Evolutionary conservation across 768 basidiomycete species (phyloP).

Genomic region (Hypholoma fasciculare): DNA sequence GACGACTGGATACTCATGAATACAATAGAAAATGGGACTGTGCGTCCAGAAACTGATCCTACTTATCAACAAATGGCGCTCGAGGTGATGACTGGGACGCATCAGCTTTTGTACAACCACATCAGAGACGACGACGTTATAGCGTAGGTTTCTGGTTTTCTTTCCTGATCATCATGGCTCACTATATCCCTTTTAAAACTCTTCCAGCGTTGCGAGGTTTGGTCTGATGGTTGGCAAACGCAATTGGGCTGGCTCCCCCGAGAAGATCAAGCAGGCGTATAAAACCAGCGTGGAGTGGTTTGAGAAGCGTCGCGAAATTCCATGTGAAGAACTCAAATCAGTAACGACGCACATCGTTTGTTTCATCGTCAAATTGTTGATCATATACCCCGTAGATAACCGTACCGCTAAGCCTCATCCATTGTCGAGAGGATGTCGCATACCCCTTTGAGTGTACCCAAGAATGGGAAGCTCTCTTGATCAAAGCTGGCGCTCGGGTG

Average conservation of each 20-base stretch:
- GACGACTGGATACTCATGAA: constrained; percentile 13
- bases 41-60: neutral
- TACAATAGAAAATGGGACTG: neutral
- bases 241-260: constrained; percentile 15
- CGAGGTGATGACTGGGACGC: constrained; percentile 20
- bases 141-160: constrained; percentile 13
- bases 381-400: constrained; percentile 17
- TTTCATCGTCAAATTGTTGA: neutral
- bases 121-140: constrained; percentile 9
- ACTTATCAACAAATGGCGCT: constrained; percentile 13
- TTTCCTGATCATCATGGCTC: neutral
- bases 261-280: constrained; percentile 15
- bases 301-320: constrained; percentile 12
- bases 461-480: constrained; percentile 18
- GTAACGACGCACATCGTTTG: constrained; percentile 7
- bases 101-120: constrained; percentile 24
- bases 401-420: constrained; percentile 29
- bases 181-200: neutral
- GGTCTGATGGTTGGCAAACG: constrained; percentile 9
- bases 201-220: constrained; percentile 10
- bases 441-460: constrained; percentile 24
- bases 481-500: constrained; percentile 19
- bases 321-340: constrained; percentile 14
- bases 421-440: constrained; percentile 28
- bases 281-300: constrained; percentile 18